Base-by-base conservation (phyloP, 805 yeast species). In the Hanseniaspora thailandica region DNA sequence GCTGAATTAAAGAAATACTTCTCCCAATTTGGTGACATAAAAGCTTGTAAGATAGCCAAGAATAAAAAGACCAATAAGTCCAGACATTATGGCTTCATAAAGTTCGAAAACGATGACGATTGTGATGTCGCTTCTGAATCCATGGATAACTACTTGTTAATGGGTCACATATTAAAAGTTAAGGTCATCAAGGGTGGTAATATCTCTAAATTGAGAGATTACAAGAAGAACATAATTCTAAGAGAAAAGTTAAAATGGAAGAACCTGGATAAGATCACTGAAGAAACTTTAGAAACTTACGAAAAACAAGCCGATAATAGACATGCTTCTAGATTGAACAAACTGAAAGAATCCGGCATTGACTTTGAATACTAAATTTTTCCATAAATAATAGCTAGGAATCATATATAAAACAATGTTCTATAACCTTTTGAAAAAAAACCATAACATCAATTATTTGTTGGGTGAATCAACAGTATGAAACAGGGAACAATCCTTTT, bases 101-200 rank as follows among this genome's bases (percentile, higher is more conserved):
- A 93, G 69, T 93, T 90, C 63, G 77, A 75, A 40, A 74, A 79
- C 52, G 64, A 66, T 36, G 86, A 81, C 46, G 94, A 84, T 54
- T 97, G 97, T 44, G 76, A 80, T 60, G 74, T 88, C 57, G 98
- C 96, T 3, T 85, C 84, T 57, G 97, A 93, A 59, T 82, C 97
- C 45, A 93, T 93, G 98, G 82, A 93, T 69, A 93, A 93, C 69
- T 93, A 93, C 63, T 75, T 93, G 57, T 65, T 93, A 44, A 81
- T 86, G 70, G 94, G 94, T 6, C 97, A 90, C 67, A 76, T 89
- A 57, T 71, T 93, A 60, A 82, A 85, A 68, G 89, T 84, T 35
- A 71, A 76, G 55, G 55, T 65, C 23, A 52, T 67, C 46, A 77
- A 76, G 55, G 66, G 76, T 46, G 74, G 77, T 10, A 76, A 79